phyloP scores from a whole-genome alignment of 805 yeast species.

The Yarrowia sp. region DNA sequence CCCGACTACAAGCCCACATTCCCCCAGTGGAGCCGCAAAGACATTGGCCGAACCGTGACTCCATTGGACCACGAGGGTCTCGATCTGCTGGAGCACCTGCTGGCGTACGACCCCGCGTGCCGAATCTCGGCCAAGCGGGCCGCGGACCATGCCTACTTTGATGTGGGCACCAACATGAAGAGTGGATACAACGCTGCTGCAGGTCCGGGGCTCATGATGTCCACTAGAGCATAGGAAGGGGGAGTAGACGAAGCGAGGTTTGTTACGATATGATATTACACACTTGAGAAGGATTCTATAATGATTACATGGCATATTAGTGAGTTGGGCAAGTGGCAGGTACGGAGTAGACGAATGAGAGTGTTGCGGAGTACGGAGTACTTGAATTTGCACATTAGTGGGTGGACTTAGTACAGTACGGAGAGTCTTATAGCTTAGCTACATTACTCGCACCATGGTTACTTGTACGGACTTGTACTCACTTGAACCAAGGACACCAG shows the following conservation, averaged over 20 bases:
- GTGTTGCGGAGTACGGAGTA: too few species aligned
- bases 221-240: conserved; percentile 23
- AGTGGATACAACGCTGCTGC: conserved; percentile 35
- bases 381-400: too few species aligned
- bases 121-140: conserved; percentile 96
- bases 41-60: conserved; percentile 73
- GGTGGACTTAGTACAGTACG: too few species aligned
- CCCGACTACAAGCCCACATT: conserved; percentile 94
- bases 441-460: too few species aligned
- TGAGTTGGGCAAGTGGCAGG: background rate
- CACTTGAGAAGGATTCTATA: conserved; percentile 38
- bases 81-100: conserved; percentile 74
- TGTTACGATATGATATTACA: background rate
- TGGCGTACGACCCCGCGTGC: conserved; percentile 91
- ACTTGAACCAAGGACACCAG: too few species aligned
- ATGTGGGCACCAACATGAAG: conserved; percentile 39
- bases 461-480: too few species aligned
- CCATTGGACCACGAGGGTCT: conserved; percentile 82
- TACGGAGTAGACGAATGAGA: too few species aligned
- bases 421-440: too few species aligned
- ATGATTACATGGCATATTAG: conserved; percentile 37
- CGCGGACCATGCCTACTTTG: conserved; percentile 82
- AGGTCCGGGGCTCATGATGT: conserved; percentile 35
- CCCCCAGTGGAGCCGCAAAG: conserved; percentile 86
- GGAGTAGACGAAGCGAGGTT: background rate